A percentile compares a stretch with the other conserved stretches of the same genome.
These are phyloP conservation scores for Fusarium penzigii DNA, from an alignment of 2,329 filamentous ascomycete species.

Conservation along the genomic window DNA sequence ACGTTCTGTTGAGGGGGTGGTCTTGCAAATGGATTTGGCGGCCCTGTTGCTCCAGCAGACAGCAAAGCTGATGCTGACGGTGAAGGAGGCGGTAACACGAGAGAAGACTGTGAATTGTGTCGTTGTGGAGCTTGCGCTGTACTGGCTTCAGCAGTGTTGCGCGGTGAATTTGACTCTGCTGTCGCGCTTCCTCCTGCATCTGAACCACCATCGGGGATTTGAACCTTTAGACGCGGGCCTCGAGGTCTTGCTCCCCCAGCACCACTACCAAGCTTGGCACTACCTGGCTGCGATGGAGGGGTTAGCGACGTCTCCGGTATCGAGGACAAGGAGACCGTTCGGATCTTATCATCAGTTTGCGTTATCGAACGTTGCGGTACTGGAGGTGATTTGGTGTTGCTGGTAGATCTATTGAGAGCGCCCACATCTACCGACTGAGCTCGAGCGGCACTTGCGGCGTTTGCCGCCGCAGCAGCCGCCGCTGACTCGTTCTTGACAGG, in stretches of 20 bases:
- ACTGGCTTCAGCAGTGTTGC: slow-evolving; percentile 53
- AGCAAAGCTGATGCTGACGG: slow-evolving; percentile 83
- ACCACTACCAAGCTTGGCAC: slow-evolving; percentile 56
- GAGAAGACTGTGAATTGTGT: slow-evolving; percentile 61
- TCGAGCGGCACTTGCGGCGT: slow-evolving; percentile 39
- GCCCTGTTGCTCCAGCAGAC: slow-evolving; percentile 87
- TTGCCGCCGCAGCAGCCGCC: slow-evolving; percentile 28
- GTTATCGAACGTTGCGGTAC: slow-evolving; percentile 52
- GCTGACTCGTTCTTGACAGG: slow-evolving; percentile 39
- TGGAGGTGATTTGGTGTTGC: slow-evolving; percentile 55
- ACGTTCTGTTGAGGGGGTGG: slow-evolving; percentile 72
- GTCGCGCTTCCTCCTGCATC: slow-evolving; percentile 70
- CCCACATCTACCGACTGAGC: slow-evolving; percentile 67
- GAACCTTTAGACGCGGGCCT: slow-evolving; percentile 79
- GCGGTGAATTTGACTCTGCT: slow-evolving; percentile 67
- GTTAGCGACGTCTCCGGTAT: slow-evolving; percentile 65
- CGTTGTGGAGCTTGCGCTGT: slow-evolving; percentile 57
- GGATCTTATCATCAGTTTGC: slow-evolving; percentile 47
- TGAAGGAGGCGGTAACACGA: slow-evolving; percentile 89
- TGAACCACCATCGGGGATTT: slow-evolving; percentile 90
- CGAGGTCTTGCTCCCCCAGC: slow-evolving; percentile 72
- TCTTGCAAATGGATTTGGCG: slow-evolving; percentile 92
- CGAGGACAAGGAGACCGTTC: slow-evolving; percentile 57
- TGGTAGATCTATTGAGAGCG: slow-evolving; percentile 52
- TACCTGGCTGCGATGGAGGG: slow-evolving; percentile 78